Percentiles rank a stretch among this genome's conserved stretches.
Evolutionary conservation across 306 rosid species (phyloP).

Genomic region (Luffa aegyptiaca): DNA sequence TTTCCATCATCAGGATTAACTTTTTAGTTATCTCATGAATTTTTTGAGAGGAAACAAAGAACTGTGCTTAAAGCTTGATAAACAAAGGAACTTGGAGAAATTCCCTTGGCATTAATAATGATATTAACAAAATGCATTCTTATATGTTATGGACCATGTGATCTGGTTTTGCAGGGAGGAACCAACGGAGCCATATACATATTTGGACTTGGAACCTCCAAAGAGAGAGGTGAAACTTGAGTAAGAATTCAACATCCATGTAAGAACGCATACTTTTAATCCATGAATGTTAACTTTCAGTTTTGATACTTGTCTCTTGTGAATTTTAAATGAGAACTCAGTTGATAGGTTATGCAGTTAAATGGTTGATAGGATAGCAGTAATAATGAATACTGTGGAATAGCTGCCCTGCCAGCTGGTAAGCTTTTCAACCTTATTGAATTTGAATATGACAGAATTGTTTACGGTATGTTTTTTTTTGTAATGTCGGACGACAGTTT

Average conservation of each 20-base stretch:
- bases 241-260: conserved; percentile 16
- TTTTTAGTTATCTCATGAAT: not conserved
- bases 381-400: not conserved
- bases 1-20: not conserved
- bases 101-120: not conserved
- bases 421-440: not conserved
- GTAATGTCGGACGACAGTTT: not conserved
- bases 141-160: not conserved
- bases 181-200: conserved; percentile 72
- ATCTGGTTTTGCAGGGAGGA: conserved; percentile 58
- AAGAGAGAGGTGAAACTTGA: conserved; percentile 50
- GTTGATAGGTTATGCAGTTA: not conserved
- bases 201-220: conserved; percentile 67
- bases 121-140: not conserved
- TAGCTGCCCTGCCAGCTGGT: not conserved
- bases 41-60: not conserved
- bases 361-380: not conserved
- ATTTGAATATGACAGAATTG: conserved; percentile 1
- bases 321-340: not conserved
- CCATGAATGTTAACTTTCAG: not conserved
- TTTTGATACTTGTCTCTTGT: not conserved
- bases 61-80: not conserved
- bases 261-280: not conserved
- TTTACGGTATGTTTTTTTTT: not conserved
- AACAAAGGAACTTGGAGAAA: not conserved